A percentile compares a stretch with the other conserved stretches of the same genome.
These are phyloP conservation scores for Trichopus zeylanicus DNA, from an alignment of 116 monocot species.

Conservation along the genomic window DNA sequence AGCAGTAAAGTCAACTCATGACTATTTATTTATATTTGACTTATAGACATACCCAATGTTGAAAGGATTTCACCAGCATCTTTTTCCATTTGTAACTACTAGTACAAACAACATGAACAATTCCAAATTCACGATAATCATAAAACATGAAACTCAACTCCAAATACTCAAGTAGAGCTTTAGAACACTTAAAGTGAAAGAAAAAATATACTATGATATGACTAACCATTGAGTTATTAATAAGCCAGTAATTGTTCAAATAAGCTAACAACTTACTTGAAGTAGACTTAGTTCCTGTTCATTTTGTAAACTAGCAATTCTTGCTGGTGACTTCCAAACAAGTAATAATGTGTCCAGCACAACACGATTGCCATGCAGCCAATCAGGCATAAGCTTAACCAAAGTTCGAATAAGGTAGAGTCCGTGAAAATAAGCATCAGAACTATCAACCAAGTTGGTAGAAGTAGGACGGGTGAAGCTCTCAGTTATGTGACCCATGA, in stretches of 20 bases:
- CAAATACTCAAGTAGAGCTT: no score
- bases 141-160: no score
- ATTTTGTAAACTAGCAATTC: slow-evolving; percentile 75
- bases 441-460: slow-evolving; percentile 23
- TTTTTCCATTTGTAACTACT: no score
- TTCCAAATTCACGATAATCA: no score
- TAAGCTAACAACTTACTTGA: slow-evolving; percentile 39
- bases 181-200: no score
- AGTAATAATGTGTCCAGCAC: slow-evolving; percentile 81
- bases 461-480: slow-evolving; percentile 24
- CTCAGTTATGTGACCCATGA: slow-evolving; percentile 27
- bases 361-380: slow-evolving; percentile 74
- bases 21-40: no score
- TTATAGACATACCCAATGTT: no score
- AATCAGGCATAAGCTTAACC: slow-evolving; percentile 92
- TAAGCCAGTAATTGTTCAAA: background rate
- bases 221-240: no score
- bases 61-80: no score
- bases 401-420: slow-evolving; percentile 69
- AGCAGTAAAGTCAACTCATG: no score
- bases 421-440: slow-evolving; percentile 95
- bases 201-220: no score
- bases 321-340: slow-evolving; percentile 89
- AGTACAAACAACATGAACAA: no score
- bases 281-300: slow-evolving; percentile 85